Conservation (phyloP, 495 filamentous ascomycete genomes). For the Neurospora cerealis region DNA sequence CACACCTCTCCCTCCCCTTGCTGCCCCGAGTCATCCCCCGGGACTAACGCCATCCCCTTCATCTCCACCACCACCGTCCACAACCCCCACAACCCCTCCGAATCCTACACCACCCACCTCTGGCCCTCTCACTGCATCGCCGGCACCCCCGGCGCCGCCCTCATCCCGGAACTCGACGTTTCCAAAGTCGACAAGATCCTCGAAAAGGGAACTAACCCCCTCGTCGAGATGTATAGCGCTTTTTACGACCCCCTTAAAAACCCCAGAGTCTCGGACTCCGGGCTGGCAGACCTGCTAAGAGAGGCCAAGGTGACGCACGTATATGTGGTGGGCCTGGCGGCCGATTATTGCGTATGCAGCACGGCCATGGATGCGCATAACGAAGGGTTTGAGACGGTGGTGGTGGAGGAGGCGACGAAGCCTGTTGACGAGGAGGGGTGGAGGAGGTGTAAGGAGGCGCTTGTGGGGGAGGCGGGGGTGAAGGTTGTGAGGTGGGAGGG, state of each 20-base stretch:
- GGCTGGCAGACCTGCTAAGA: slow-evolving; percentile 47
- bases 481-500: slow-evolving; percentile 34
- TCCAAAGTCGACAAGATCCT: slow-evolving; percentile 51
- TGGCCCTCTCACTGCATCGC: slow-evolving; percentile 91
- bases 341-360: slow-evolving; percentile 78
- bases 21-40: neutral
- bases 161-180: slow-evolving; percentile 64
- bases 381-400: slow-evolving; percentile 66
- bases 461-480: slow-evolving; percentile 34
- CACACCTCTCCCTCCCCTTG: slow-evolving; percentile 23
- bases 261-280: slow-evolving; percentile 48
- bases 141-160: slow-evolving; percentile 57
- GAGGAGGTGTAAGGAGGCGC: slow-evolving; percentile 44
- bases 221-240: slow-evolving; percentile 84
- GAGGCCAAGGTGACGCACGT: slow-evolving; percentile 58
- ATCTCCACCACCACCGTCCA: slow-evolving; percentile 47
- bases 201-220: slow-evolving; percentile 63
- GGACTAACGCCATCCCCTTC: slow-evolving; percentile 41
- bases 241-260: slow-evolving; percentile 61
- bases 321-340: slow-evolving; percentile 76
- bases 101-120: slow-evolving; percentile 57
- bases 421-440: slow-evolving; percentile 54
- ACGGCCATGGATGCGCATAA: slow-evolving; percentile 68
- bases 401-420: slow-evolving; percentile 69
- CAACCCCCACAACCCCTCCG: slow-evolving; percentile 55